phyloP scores from a whole-genome alignment of 768 basidiomycete species.

The Erythrobasidium yunnanense region DNA sequence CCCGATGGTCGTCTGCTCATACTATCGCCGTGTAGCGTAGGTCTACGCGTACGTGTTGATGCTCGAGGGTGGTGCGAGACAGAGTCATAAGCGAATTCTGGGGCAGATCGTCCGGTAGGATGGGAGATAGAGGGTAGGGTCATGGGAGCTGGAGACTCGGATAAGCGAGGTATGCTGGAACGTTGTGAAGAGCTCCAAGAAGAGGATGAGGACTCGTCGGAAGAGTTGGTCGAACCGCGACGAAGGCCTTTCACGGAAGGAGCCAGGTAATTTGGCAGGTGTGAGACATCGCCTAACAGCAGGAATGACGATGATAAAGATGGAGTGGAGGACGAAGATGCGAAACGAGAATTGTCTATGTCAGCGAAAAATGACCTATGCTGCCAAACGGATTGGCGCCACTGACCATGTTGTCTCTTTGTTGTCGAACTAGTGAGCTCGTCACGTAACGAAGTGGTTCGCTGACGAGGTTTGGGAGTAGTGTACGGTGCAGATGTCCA shows the following conservation, averaged over 20 bases:
- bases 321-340: background rate
- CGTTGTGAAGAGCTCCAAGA: background rate
- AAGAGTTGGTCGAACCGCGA: background rate
- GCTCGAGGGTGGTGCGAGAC: background rate
- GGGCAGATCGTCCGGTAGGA: background rate
- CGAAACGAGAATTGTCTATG: background rate
- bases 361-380: background rate
- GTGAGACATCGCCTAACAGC: background rate
- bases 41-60: background rate
- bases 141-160: background rate
- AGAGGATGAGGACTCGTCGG: background rate
- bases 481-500: background rate
- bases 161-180: background rate
- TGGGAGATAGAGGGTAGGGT: background rate
- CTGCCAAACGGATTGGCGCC: background rate
- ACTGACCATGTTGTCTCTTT: background rate
- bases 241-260: background rate
- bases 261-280: background rate
- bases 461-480: background rate
- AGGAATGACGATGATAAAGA: background rate
- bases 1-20: background rate
- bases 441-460: conserved; percentile 10
- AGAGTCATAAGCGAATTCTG: background rate
- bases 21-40: background rate
- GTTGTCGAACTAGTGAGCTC: background rate